These are phyloP conservation scores for Kodamaea sagamina DNA, from an alignment of 805 yeast species.

Conservation along the genomic window DNA sequence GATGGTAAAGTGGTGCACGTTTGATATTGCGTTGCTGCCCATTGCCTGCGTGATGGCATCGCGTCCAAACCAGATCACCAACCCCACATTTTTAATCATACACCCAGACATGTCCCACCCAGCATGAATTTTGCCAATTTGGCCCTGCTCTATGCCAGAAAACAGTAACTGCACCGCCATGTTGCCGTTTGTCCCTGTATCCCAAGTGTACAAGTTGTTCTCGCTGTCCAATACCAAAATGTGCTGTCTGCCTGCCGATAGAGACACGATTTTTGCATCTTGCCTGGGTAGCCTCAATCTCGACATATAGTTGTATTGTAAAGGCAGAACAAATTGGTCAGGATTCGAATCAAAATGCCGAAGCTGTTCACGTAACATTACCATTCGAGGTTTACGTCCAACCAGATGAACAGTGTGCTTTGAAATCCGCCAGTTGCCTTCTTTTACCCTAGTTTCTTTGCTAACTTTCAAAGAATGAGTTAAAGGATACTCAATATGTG, in stretches of 20 bases:
- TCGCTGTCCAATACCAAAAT: slow-evolving; percentile 57
- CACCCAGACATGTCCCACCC: slow-evolving; percentile 69
- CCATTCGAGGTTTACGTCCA: no score
- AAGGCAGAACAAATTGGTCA: no score
- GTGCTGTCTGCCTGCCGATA: slow-evolving; percentile 66
- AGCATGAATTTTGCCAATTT: slow-evolving; percentile 51
- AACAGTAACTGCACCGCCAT: slow-evolving; percentile 50
- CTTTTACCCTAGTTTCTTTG: no score
- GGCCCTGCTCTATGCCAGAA: slow-evolving; percentile 24
- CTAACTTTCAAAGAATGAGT: no score
- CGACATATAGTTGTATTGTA: no score
- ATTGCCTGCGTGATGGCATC: slow-evolving; percentile 21
- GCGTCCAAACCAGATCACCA: slow-evolving; percentile 59
- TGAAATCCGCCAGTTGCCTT: no score
- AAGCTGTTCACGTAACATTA: no score
- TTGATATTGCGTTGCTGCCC: slow-evolving; percentile 17
- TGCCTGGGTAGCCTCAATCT: no score
- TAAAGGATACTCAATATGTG: no score
- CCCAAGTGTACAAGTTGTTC: slow-evolving; percentile 64
- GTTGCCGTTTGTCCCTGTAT: slow-evolving; percentile 34
- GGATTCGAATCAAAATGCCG: no score
- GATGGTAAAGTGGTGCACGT: slow-evolving; percentile 44
- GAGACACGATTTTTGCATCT: slow-evolving; percentile 36
- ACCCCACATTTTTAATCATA: slow-evolving; percentile 49
- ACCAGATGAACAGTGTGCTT: no score